Base-by-base conservation (phyloP, 2,329 filamentous ascomycete genomes). In the Myriosclerotinia curreyana region DNA sequence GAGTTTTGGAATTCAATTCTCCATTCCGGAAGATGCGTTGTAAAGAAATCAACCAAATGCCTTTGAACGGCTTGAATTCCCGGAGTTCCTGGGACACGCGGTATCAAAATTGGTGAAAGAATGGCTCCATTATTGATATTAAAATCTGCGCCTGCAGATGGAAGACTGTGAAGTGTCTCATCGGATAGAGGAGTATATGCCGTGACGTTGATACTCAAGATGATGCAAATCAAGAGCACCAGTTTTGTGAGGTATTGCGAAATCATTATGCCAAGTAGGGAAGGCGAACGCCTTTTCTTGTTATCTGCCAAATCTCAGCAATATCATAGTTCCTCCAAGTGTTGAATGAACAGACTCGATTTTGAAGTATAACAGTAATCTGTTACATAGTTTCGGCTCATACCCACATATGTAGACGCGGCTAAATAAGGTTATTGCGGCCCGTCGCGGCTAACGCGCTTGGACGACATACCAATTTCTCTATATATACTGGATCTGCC, bases 11-110 rank as follows among this genome's bases (percentile, higher is more conserved):
- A 91, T 55, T 87, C 82, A 51, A 96, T 75, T 6, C 79, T 83
- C 95, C 95, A 99, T 44, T 84, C 79, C 0, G 94, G 92, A 28
- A 98, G 84, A 22, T 86, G 80, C 7, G 79, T 80, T 58, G 77
- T 77, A 78, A 98, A 96, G 82, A 95, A 98, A 74, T 88, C 79
- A 72, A 88, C 84, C 73, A 99, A 92, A 77, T 98, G 94, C 51
- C 85, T 82, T 70, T 95, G 89, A 3, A 90, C 91, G 60, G 82
- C 82, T 20, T 78, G 75, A 17, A 89, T 91, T 36, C 92, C 92
- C 1, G 87, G 81, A 0, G 92, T 96, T 20, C 93, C 95, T 8
- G 95, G 91, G 0, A 99, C 93, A 66, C 95, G 90, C 1, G 95
- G 88, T 59, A 89, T 86, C 62, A 99, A 81, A 71, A 99, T 93